Evolutionary conservation across 164 flowering plant species (phyloP).

Genomic region (Stephania cephalantha): DNA sequence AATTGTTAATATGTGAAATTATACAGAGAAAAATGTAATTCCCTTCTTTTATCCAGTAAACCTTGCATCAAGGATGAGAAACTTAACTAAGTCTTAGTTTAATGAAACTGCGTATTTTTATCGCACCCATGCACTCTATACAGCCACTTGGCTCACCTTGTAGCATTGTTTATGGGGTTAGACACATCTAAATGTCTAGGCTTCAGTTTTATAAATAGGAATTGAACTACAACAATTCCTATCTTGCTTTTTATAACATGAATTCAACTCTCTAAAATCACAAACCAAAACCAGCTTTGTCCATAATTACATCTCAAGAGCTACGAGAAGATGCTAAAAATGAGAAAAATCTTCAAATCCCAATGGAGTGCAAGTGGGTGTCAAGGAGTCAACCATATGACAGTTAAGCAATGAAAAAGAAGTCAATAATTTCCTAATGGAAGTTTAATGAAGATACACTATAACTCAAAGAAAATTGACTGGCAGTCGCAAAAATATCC

Average conservation of each 20-base stretch:
- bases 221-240: neutral
- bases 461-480: neutral
- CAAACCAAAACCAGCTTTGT: neutral
- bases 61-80: neutral
- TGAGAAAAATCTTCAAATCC: too few relatives aligned
- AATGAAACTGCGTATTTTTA: neutral
- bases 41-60: neutral
- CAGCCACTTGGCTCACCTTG: neutral
- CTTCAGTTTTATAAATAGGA: neutral
- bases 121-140: neutral
- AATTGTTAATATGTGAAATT: neutral
- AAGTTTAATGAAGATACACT: neutral
- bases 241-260: neutral
- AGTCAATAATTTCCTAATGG: neutral
- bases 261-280: neutral
- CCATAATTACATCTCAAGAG: too few relatives aligned
- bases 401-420: neutral
- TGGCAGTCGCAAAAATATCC: neutral
- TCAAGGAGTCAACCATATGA: too few relatives aligned
- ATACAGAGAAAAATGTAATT: neutral
- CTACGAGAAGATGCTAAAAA: too few relatives aligned
- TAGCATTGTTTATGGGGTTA: neutral
- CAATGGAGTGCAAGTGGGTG: too few relatives aligned
- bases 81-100: neutral
- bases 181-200: neutral